Conservation (phyloP, 768 basidiomycete species). For the Neoboletus magnificus region DNA sequence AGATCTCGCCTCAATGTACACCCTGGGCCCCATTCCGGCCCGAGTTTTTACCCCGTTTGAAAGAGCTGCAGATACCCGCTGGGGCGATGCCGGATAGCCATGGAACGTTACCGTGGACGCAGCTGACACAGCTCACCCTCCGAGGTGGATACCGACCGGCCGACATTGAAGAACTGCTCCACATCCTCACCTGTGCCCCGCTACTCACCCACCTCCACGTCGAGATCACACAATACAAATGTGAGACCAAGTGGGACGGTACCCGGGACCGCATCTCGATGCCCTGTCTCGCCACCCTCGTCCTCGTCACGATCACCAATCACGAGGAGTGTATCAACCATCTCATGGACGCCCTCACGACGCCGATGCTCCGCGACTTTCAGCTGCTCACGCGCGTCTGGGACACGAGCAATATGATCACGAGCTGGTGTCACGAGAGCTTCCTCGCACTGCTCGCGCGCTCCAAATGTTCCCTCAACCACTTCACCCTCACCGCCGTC, state of each 20-base stretch:
- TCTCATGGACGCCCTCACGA: conserved; percentile 24
- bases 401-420: conserved; percentile 29
- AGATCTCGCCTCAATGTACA: conserved; percentile 31
- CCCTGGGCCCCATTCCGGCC: conserved; percentile 31
- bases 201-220: conserved; percentile 29
- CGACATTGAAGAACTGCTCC: conserved; percentile 25
- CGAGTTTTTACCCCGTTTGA: conserved; percentile 22
- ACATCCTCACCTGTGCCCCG: conserved; percentile 24
- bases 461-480: conserved; percentile 29
- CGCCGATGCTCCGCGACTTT: conserved; percentile 27
- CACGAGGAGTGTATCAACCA: conserved; percentile 30
- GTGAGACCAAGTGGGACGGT: conserved; percentile 27
- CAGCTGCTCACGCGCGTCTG: conserved; percentile 33
- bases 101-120: conserved; percentile 31
- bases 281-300: conserved; percentile 30
- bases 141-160: conserved; percentile 29
- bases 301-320: conserved; percentile 29
- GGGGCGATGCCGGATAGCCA: conserved; percentile 32
- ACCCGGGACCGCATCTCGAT: conserved; percentile 22
- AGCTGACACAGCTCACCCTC: conserved; percentile 31
- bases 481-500: conserved; percentile 29
- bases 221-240: conserved; percentile 31
- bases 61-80: conserved; percentile 29
- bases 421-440: conserved; percentile 29
- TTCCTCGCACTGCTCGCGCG: conserved; percentile 26